Conservation (phyloP, 164 flowering plant species). For the Taxillus chinensis region DNA sequence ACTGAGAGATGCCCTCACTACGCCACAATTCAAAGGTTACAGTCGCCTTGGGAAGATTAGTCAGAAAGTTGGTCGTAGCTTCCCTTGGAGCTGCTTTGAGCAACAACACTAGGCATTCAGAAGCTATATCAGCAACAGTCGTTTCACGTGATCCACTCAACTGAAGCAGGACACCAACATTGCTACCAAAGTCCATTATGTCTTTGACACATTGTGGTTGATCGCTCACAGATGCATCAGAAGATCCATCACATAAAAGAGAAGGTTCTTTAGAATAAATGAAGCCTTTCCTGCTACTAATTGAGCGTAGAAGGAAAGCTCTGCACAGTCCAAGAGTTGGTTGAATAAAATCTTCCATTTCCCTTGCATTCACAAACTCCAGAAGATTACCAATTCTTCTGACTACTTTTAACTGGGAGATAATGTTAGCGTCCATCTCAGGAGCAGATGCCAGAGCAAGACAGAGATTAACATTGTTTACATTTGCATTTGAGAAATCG, state of each 20-base stretch:
- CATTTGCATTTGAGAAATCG: conserved; percentile 75
- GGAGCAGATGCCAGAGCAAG: conserved; percentile 81
- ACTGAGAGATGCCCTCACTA: conserved; percentile 16
- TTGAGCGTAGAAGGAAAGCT: conserved; percentile 63
- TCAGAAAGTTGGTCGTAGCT: conserved; percentile 63
- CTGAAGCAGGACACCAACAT: conserved; percentile 59
- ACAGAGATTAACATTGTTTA: conserved; percentile 73
- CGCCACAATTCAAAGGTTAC: conserved; percentile 45
- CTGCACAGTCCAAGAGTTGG: conserved; percentile 75
- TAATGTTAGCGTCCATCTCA: conserved; percentile 70
- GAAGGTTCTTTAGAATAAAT: conserved; percentile 47
- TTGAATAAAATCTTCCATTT: conserved; percentile 88
- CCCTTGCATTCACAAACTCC: conserved; percentile 75
- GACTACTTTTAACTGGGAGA: conserved; percentile 77
- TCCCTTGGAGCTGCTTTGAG: conserved; percentile 83
- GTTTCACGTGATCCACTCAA: conserved; percentile 33
- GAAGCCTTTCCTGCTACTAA: conserved; percentile 33
- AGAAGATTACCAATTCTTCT: conserved; percentile 76
- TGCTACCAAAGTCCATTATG: conserved; percentile 64
- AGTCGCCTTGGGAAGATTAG: conserved; percentile 64
- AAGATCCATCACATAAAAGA: conserved; percentile 38
- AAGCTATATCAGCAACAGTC: conserved; percentile 64
- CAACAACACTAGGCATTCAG: conserved; percentile 70
- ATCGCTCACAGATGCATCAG: conserved; percentile 24
- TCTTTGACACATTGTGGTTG: conserved; percentile 57